These are phyloP conservation scores for Millerozyma miso DNA, from an alignment of 805 yeast genomes.

Conservation along the genomic window DNA sequence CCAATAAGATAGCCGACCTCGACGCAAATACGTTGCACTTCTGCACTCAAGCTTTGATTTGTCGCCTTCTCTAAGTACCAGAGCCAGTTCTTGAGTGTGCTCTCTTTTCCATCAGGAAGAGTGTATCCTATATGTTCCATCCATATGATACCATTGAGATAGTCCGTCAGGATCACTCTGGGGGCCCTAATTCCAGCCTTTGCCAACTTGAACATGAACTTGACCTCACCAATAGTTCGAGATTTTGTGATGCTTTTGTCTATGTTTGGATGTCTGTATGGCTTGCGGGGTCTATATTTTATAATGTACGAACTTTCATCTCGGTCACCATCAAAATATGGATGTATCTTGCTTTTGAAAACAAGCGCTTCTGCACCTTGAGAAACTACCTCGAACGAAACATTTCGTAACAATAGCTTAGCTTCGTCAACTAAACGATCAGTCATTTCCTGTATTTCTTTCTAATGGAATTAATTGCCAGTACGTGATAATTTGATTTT, in stretches of 20 bases:
- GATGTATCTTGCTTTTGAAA: constrained; percentile 59
- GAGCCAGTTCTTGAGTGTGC: constrained; percentile 68
- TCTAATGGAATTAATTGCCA: neutral
- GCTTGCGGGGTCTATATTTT: constrained; percentile 84
- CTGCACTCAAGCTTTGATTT: constrained; percentile 20
- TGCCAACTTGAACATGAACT: constrained; percentile 57
- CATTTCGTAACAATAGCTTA: constrained; percentile 39
- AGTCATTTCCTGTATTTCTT: constrained; percentile 42
- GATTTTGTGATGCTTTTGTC: constrained; percentile 74
- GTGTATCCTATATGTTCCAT: constrained; percentile 72
- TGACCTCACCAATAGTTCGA: constrained; percentile 81
- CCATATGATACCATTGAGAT: constrained; percentile 77
- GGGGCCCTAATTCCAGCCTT: constrained; percentile 68
- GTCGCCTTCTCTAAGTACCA: constrained; percentile 52
- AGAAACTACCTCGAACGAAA: constrained; percentile 55
- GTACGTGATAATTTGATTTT: too few relatives aligned
- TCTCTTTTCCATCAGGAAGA: constrained; percentile 47
- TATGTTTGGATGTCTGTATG: constrained; percentile 82
- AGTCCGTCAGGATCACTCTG: constrained; percentile 68
- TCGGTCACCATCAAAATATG: constrained; percentile 43
- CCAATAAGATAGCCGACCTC: constrained; percentile 69
- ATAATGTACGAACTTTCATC: constrained; percentile 47
- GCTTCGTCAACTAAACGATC: constrained; percentile 44
- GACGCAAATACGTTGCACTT: constrained; percentile 42
- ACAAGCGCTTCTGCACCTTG: constrained; percentile 94